These are phyloP conservation scores for Heterobasidion parviporum DNA, from an alignment of 1,284 basidiomycete species.

Conservation along the genomic window DNA sequence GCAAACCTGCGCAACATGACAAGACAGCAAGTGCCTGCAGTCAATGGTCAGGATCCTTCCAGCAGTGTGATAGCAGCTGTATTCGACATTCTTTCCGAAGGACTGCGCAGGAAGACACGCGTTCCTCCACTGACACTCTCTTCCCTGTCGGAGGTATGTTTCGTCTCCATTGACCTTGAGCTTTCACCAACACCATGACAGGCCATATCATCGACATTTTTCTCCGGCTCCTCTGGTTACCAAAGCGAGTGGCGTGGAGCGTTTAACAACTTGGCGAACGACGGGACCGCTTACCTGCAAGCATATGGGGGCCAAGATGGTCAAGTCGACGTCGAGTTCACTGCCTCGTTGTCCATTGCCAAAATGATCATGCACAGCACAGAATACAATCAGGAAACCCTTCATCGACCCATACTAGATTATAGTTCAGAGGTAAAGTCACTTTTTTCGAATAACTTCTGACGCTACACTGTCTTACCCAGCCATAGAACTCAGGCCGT, in stretches of 20 bases:
- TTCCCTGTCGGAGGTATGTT: slow-evolving; percentile 41
- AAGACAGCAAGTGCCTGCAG: slow-evolving; percentile 18
- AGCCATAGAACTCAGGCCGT: slow-evolving; percentile 28
- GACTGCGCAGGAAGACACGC: slow-evolving; percentile 43
- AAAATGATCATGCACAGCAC: slow-evolving; percentile 43
- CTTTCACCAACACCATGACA: slow-evolving; percentile 14
- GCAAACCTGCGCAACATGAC: slow-evolving; percentile 28
- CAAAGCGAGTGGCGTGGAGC: slow-evolving; percentile 18
- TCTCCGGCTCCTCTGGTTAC: slow-evolving; percentile 35
- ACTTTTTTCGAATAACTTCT: neutral
- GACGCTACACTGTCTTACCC: neutral
- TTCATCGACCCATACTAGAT: slow-evolving; percentile 23
- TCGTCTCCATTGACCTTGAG: neutral
- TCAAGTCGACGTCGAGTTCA: slow-evolving; percentile 42
- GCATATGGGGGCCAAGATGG: slow-evolving; percentile 35
- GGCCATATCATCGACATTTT: slow-evolving; percentile 14
- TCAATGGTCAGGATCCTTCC: slow-evolving; percentile 14
- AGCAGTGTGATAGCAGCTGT: slow-evolving; percentile 40
- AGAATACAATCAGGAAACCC: slow-evolving; percentile 25
- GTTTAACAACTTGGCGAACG: slow-evolving; percentile 34
- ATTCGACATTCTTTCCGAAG: slow-evolving; percentile 48
- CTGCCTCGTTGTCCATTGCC: slow-evolving; percentile 40
- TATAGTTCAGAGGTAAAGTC: slow-evolving; percentile 19
- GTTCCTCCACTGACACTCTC: slow-evolving; percentile 39
- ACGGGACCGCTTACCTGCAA: slow-evolving; percentile 45